These are phyloP conservation scores for Pharus latifolius DNA, from an alignment of 176 grass and related monocot species.

Conservation along the genomic window DNA sequence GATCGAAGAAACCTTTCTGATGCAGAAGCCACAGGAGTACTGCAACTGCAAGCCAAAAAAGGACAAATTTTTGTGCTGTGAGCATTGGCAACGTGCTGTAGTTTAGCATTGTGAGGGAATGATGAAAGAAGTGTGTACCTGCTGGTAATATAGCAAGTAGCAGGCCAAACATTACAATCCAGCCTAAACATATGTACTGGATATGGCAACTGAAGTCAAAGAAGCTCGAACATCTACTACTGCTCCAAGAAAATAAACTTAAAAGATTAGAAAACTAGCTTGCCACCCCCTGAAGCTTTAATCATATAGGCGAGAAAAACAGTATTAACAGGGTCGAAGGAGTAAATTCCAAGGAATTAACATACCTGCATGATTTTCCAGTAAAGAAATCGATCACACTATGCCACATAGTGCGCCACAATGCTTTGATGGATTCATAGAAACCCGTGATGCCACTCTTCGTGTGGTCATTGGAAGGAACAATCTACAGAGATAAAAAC, in stretches of 20 bases:
- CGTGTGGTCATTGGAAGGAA: slow-evolving; percentile 25
- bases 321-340: not conserved
- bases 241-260: slow-evolving; percentile 9
- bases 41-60: slow-evolving; percentile 19
- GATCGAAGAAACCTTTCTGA: slow-evolving; percentile 68
- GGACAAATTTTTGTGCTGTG: not conserved
- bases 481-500: slow-evolving; percentile 28
- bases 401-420: slow-evolving; percentile 30
- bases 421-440: slow-evolving; percentile 33
- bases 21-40: slow-evolving; percentile 58
- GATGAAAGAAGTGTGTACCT: slow-evolving; percentile 19
- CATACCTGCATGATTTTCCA: slow-evolving; percentile 65
- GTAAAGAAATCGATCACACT: slow-evolving; percentile 46
- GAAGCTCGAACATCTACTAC: slow-evolving; percentile 55
- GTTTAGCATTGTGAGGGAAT: not conserved
- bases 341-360: not conserved
- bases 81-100: not conserved
- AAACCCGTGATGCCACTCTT: slow-evolving; percentile 37
- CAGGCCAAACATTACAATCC: slow-evolving; percentile 49
- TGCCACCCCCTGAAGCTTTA: too few relatives aligned
- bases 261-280: not conserved
- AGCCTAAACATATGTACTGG: slow-evolving; percentile 48
- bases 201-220: slow-evolving; percentile 71
- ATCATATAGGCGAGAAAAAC: too few relatives aligned
- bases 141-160: slow-evolving; percentile 29